Base-by-base conservation (phyloP, 202 grass and related monocot genomes). In the Saccharum hybrid region DNA sequence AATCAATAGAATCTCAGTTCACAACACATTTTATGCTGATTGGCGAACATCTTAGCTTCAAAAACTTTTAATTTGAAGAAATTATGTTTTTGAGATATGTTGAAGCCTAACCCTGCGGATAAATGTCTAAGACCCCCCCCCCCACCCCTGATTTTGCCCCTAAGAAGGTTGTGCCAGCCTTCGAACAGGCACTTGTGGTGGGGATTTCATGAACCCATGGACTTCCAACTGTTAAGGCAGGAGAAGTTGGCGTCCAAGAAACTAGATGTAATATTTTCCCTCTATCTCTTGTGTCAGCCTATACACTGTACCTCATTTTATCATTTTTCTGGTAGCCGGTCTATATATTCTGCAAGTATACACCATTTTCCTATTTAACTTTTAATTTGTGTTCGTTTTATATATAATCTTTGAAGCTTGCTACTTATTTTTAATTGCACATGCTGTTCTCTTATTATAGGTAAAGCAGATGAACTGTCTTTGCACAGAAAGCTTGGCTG, bases 401-500 rank as follows among this genome's bases (percentile, higher is more conserved):
- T 72, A 13, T 69, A 46, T 79, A 51, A 77, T 40, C 65, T 75
- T 69, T 82, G 23, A 26, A 45, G 65, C n/a, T 59, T 72, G 19
- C 18, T 46, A 28, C 23, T 41, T 79, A 34, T 42, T 39, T 23
- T 23, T 2, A 51, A 28, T 61, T 34, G 21, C 5, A 22, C 11
- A 31, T 69, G 6, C 30, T 33, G 16, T 76, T 84, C 8, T 63
- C 85, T 75, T 43, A 61, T 85, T 26, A 72, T 67, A 98, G 96
- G 83, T 78, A 93, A 92, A 76, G 19, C 81, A 72, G 87, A 88
- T 88, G 83, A 88, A 36, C 73, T 86, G 37, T 91, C 87, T 78
- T 92, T 90, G 83, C 84, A 90, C 87, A 88, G 74, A 94, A 93
- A 90, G 81, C 87, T 98, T 83, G 96, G 96, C 52, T 87, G 80